Evolutionary conservation across 257 asterid genomes (phyloP), one percentile per base, ranked within the genome.

Genomic region (Ligustrum vulgare): DNA sequence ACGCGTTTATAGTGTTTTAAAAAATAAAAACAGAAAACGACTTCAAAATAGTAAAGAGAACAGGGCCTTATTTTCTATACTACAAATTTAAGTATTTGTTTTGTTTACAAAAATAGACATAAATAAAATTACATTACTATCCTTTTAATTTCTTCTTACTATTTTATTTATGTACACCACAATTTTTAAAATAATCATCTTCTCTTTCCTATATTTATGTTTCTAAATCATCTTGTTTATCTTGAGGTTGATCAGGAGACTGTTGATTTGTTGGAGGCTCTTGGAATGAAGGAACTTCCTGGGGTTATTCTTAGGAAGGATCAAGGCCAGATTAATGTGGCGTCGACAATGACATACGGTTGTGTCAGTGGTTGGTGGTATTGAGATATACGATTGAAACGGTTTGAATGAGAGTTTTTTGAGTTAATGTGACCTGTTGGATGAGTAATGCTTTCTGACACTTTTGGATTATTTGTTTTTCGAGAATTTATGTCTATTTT

Each of bases 241-340:
- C n/a, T 90, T 36, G 91, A 89, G 85, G 94, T 90, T 13, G 96
- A 90, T 47, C 89, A 86, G 90, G 91, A 87, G 83, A 90, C 96
- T 0, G 76, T 88, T 13, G 92, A 88, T 62, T 45, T 90, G 85
- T 74, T 90, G 43, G 87, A 82, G 72, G 69, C 82, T 8, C 81
- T 89, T 65, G 92, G 92, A 13, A 91, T 91, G 90, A 80, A 83
- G 73, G 92, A 89, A 6, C 60, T 91, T 34, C 94, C 94, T 1
- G 96, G 96, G 18, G 73, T 91, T 39, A 79, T 71, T 12, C 80
- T 85, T 56, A 80, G 76, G 28, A 86, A 83, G 68, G 87, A 78
- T 7, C 84, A 82, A 64, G 73, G 80, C 0, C 69, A 83, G 1
- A 45, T 75, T 58, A 45, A 11, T 1, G 69, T 70, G 20, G 82